phyloP scores from a whole-genome alignment of 495 filamentous ascomycete genomes.

The Neurospora sp. region DNA sequence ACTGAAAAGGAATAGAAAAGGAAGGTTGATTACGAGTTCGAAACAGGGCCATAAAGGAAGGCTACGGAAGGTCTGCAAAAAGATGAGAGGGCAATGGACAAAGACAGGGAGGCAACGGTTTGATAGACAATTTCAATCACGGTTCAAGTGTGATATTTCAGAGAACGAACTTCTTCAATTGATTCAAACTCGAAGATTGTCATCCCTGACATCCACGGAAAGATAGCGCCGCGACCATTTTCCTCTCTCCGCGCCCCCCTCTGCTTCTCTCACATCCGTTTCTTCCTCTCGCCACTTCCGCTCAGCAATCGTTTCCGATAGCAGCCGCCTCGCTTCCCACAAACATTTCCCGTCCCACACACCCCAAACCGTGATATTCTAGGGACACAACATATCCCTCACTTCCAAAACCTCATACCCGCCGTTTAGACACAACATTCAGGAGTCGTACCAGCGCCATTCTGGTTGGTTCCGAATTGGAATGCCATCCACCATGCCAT shows the following conservation, averaged over 20 bases:
- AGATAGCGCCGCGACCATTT: no score
- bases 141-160: not conserved
- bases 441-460: not conserved
- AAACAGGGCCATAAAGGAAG: not conserved
- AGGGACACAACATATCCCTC: not conserved
- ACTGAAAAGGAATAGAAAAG: not conserved
- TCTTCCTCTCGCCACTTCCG: no score
- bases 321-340: not conserved
- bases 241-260: no score
- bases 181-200: no score
- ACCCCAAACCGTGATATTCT: not conserved
- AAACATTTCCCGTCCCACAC: not conserved
- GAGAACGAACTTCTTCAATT: no score
- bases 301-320: not conserved
- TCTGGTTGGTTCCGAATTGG: not conserved
- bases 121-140: not conserved
- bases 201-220: no score
- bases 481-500: constrained; percentile 42
- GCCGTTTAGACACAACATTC: not conserved
- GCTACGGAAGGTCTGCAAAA: not conserved
- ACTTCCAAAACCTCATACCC: not conserved
- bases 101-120: not conserved
- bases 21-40: not conserved
- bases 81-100: not conserved
- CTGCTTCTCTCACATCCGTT: no score